phyloP scores from a whole-genome alignment of 1,284 basidiomycete species.

The Leccinum cinnamomeum region DNA sequence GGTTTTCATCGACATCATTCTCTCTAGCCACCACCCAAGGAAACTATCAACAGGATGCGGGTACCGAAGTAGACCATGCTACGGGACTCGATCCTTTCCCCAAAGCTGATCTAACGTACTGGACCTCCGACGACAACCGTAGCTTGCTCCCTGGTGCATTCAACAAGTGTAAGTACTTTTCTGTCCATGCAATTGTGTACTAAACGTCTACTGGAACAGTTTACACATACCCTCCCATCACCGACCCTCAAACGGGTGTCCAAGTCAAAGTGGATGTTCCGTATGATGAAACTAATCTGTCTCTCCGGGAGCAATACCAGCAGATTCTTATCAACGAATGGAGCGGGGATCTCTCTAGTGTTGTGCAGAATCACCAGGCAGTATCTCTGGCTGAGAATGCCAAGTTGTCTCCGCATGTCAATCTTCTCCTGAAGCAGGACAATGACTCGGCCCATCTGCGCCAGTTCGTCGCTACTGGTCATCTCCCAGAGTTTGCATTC shows the following conservation, averaged over 20 bases:
- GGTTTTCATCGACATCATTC: neutral
- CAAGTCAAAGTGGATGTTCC: slow-evolving; percentile 18
- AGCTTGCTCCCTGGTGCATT: neutral
- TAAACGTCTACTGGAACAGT: slow-evolving; percentile 6
- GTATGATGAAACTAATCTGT: slow-evolving; percentile 7
- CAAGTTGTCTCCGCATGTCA: neutral
- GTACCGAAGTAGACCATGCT: slow-evolving; percentile 2
- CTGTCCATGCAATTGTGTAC: neutral
- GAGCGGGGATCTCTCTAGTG: neutral
- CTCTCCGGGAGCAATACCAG: slow-evolving; percentile 17
- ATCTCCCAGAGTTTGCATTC: slow-evolving; percentile 23
- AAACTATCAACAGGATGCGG: neutral
- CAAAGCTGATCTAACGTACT: neutral
- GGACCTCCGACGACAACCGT: slow-evolving; percentile 16
- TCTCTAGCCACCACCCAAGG: slow-evolving; percentile 3
- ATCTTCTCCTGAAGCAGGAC: slow-evolving; percentile 11
- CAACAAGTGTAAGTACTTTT: slow-evolving; percentile 7
- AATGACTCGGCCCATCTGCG: neutral
- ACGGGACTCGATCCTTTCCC: slow-evolving; percentile 17
- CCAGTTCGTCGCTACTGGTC: slow-evolving; percentile 6
- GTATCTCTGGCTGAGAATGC: neutral
- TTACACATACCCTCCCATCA: slow-evolving; percentile 22
- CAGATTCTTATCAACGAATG: slow-evolving; percentile 10
- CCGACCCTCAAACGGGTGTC: slow-evolving; percentile 3
- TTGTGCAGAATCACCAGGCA: neutral